Conservation (phyloP, 2,329 filamentous ascomycete species). For the Penicillium sumatraense region DNA sequence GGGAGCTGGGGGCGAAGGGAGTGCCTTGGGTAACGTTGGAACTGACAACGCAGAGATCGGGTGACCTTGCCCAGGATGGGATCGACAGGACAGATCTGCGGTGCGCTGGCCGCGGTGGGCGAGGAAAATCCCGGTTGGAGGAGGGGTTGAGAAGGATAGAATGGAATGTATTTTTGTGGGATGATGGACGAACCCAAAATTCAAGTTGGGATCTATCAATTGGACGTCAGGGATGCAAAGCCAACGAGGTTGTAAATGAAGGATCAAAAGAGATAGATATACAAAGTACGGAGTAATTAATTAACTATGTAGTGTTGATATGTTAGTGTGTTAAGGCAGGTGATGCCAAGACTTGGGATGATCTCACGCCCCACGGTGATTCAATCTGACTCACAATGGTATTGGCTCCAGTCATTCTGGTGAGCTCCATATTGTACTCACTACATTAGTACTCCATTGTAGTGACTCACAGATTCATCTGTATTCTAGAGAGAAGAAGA, state of each 20-base stretch:
- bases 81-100: constrained; percentile 35
- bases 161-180: too few relatives aligned
- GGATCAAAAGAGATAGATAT: constrained; percentile 5
- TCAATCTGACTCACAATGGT: constrained; percentile 23
- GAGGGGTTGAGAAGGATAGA: not conserved
- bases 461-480: not conserved
- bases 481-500: not conserved
- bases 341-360: constrained; percentile 15
- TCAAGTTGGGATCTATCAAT: not conserved
- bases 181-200: too few relatives aligned
- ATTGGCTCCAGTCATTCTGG: not conserved
- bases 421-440: too few relatives aligned
- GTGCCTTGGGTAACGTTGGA: constrained; percentile 22
- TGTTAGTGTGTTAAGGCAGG: not conserved
- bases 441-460: not conserved
- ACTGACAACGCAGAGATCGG: constrained; percentile 43
- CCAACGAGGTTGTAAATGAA: not conserved
- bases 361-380: constrained; percentile 10
- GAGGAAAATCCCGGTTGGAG: constrained; percentile 10
- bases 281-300: too few relatives aligned
- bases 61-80: constrained; percentile 36
- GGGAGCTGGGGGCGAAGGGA: constrained; percentile 4
- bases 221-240: not conserved
- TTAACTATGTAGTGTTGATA: not conserved
- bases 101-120: constrained; percentile 17